Conservation (phyloP, 73 alveolate species). For the Effrenium voratum region DNA sequence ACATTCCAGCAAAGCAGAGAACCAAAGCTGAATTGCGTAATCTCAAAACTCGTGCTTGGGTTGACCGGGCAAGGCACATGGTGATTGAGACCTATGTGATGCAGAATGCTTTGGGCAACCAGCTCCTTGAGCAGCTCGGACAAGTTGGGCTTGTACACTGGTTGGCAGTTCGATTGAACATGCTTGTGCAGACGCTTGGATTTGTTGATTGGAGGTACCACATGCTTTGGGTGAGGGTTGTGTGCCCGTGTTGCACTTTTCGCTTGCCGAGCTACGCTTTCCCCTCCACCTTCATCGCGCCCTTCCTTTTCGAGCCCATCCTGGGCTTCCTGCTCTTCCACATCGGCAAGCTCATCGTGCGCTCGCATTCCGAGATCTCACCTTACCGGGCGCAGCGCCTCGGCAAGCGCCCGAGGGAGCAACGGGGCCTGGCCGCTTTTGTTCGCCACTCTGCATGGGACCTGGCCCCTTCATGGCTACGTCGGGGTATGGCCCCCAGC, state of each 20-base stretch:
- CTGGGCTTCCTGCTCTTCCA: background rate
- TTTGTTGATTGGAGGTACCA: too few species aligned
- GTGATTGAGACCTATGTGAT: constrained; percentile 2
- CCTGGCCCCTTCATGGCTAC: too few species aligned
- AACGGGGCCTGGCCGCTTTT: too few species aligned
- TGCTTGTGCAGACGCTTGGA: too few species aligned
- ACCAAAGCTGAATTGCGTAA: too few species aligned
- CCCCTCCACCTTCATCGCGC: constrained; percentile 16
- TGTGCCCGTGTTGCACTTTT: background rate
- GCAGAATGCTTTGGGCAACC: constrained; percentile 8
- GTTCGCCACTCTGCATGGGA: too few species aligned
- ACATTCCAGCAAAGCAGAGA: too few species aligned
- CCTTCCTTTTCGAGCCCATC: background rate
- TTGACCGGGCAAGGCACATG: background rate
- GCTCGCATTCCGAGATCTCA: background rate
- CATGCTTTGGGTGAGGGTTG: background rate
- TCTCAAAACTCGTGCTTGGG: too few species aligned
- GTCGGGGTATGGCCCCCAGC: too few species aligned
- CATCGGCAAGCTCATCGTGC: background rate
- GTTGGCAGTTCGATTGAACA: too few species aligned
- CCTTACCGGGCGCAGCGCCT: background rate
- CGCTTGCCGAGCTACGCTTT: background rate
- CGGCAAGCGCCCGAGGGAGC: too few species aligned
- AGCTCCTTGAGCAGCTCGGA: background rate
- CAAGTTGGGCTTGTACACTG: too few species aligned